phyloP scores from a whole-genome alignment of 495 filamentous ascomycete species.

The Annulohypoxylon stygium region DNA sequence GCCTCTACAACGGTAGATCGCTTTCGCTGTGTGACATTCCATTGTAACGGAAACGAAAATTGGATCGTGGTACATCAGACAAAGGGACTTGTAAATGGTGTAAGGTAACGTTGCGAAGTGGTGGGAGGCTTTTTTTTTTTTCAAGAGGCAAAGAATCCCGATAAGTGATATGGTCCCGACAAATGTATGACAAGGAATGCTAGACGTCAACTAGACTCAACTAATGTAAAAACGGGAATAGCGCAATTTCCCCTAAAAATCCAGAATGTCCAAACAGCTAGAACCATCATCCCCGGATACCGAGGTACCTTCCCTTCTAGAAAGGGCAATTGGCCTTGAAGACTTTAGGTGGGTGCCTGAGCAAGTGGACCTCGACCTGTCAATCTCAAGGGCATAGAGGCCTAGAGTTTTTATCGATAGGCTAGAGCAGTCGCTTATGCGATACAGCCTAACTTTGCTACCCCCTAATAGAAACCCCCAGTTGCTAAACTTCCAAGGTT shows the following conservation, averaged over 20 bases:
- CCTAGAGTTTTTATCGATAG: constrained; percentile 8
- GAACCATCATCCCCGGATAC: neutral
- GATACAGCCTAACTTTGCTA: neutral
- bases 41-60: constrained; percentile 35
- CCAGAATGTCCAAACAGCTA: neutral
- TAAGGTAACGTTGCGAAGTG: constrained; percentile 54
- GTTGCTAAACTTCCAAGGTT: neutral
- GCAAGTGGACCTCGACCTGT: neutral
- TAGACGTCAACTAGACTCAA: neutral
- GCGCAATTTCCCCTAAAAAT: constrained; percentile 7
- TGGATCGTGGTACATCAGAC: constrained; percentile 29
- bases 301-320: constrained; percentile 5
- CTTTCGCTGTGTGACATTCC: constrained; percentile 39
- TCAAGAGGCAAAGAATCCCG: neutral
- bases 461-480: neutral
- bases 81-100: constrained; percentile 26
- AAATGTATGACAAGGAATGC: constrained; percentile 8
- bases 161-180: neutral
- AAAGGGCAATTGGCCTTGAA: neutral
- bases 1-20: constrained; percentile 24
- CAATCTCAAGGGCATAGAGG: neutral
- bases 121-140: constrained; percentile 16
- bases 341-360: neutral
- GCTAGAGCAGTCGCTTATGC: neutral
- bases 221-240: constrained; percentile 20